Percentiles rank a stretch among this genome's conserved stretches.
Conservation (phyloP, 768 basidiomycete genomes). For the Brasilioporus rufonigricans region DNA sequence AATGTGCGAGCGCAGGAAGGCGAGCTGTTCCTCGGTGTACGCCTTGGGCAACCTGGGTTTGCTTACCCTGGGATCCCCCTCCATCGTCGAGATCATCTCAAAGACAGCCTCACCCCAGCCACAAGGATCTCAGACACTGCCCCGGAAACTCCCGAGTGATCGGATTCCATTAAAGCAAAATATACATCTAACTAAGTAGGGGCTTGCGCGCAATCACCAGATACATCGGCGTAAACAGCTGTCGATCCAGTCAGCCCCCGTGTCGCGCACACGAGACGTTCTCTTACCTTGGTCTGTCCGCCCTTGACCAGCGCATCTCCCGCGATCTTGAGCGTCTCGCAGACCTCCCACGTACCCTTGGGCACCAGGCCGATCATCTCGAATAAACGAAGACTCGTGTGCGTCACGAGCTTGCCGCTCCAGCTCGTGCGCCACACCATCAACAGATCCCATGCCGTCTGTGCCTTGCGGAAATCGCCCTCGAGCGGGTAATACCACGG, state of each 20-base stretch:
- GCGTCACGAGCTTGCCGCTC: conserved; percentile 82
- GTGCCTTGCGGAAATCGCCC: no score
- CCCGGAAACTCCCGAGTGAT: conserved; percentile 27
- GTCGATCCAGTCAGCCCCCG: no score
- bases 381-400: conserved; percentile 70
- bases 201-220: conserved; percentile 64
- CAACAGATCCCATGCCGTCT: conserved; percentile 92
- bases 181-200: not conserved
- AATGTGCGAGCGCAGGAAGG: conserved; percentile 51
- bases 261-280: no score
- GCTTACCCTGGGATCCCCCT: conserved; percentile 60
- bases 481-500: no score
- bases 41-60: conserved; percentile 65
- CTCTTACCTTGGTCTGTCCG: no score
- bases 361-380: conserved; percentile 82
- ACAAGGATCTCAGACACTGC: no score
- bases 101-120: no score
- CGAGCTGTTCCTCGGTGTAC: conserved; percentile 62
- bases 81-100: conserved; percentile 29
- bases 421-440: conserved; percentile 89
- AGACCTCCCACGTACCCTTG: conserved; percentile 91
- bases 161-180: conserved; percentile 21
- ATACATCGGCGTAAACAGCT: conserved; percentile 91
- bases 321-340: no score
- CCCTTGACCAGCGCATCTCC: no score